Percentiles rank a stretch among this genome's conserved stretches.
These are phyloP conservation scores for Sugiyamaella boreocaroliniensis DNA, from an alignment of 805 yeast genomes.

Conservation along the genomic window DNA sequence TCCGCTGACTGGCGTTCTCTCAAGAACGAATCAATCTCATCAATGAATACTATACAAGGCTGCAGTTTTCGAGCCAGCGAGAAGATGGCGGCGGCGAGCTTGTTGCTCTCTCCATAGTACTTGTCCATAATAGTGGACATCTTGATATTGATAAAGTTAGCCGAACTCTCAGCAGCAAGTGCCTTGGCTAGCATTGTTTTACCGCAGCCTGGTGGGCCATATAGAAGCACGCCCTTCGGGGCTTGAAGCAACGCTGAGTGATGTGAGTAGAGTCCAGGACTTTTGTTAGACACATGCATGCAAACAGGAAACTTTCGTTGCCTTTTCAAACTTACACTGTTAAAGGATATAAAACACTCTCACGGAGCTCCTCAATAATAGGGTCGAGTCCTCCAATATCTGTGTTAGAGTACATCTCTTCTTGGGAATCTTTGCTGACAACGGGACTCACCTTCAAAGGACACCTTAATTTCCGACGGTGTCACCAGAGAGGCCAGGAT, in stretches of 20 bases:
- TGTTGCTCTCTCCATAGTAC: constrained; percentile 96
- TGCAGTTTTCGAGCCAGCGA: constrained; percentile 82
- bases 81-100: constrained; percentile 87
- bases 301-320: constrained; percentile 19
- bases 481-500: constrained; percentile 72
- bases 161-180: constrained; percentile 83
- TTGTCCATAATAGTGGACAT: constrained; percentile 95
- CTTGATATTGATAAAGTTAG: constrained; percentile 82
- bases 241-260: constrained; percentile 70
- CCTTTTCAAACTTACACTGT: constrained; percentile 33
- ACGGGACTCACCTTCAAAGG: constrained; percentile 42
- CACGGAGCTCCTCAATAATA: constrained; percentile 78
- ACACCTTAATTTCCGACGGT: constrained; percentile 73
- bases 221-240: constrained; percentile 87
- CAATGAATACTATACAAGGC: constrained; percentile 93
- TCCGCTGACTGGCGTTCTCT: constrained; percentile 78
- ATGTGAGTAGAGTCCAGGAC: constrained; percentile 63
- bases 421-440: background rate
- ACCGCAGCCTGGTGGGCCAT: constrained; percentile 98
- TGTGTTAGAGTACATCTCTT: background rate
- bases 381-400: constrained; percentile 87
- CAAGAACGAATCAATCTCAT: constrained; percentile 91
- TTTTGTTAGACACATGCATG: background rate
- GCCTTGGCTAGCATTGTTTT: constrained; percentile 97
- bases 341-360: constrained; percentile 82